These are phyloP conservation scores for Sapria himalayana DNA, from an alignment of 345 rosid genomes.

Conservation along the genomic window DNA sequence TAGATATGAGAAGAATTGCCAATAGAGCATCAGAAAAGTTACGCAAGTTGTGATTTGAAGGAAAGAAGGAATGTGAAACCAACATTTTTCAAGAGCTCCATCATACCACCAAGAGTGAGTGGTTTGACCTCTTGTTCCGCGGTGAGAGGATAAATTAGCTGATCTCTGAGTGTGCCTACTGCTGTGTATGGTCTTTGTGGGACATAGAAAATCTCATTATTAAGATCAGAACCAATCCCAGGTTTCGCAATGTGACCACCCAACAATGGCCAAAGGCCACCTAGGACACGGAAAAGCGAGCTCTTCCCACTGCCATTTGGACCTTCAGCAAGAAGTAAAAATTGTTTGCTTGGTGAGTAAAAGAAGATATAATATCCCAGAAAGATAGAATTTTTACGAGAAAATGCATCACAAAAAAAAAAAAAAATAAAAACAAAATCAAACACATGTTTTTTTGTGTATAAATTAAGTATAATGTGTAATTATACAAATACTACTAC, in stretches of 20 bases:
- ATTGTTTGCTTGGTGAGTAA: constrained; percentile 2
- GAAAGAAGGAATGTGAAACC: constrained; percentile 9
- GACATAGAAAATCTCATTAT: constrained; percentile 92
- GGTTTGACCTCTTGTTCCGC: constrained; percentile 42
- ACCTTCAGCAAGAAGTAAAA: constrained; percentile 29
- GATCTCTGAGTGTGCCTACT: constrained; percentile 91
- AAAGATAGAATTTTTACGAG: background rate
- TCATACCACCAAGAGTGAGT: constrained; percentile 60
- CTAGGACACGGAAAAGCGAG: constrained; percentile 95
- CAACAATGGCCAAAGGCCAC: constrained; percentile 96
- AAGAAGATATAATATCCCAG: background rate
- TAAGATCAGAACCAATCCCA: constrained; percentile 95
- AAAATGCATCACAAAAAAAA: too few species aligned
- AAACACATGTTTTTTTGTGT: too few species aligned
- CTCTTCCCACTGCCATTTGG: constrained; percentile 99
- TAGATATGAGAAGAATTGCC: background rate
- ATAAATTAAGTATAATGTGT: too few species aligned
- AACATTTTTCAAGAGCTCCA: constrained; percentile 83
- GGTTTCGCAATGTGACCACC: constrained; percentile 93
- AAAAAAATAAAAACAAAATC: too few species aligned
- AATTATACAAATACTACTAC: too few species aligned
- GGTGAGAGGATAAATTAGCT: constrained; percentile 92
- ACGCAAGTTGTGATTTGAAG: background rate
- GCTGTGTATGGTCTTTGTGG: constrained; percentile 99
- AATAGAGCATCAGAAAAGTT: background rate